Evolutionary conservation across 345 rosid species (phyloP).

Genomic region (Lepidium didymum): DNA sequence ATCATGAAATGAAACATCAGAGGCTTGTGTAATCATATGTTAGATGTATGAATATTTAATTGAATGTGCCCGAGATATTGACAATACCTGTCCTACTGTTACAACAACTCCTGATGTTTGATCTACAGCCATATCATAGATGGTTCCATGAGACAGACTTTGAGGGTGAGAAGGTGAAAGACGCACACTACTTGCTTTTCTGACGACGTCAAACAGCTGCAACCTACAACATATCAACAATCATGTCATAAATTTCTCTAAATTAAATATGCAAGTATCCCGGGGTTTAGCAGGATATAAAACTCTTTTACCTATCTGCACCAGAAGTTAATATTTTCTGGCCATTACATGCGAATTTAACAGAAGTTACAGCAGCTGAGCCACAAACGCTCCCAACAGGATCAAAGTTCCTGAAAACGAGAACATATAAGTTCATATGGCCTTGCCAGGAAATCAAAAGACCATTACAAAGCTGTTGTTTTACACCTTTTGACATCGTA

Average conservation of each 20-base stretch:
- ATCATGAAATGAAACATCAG: slow-evolving; percentile 2
- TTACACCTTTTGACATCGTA: slow-evolving; percentile 64
- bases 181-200: slow-evolving; percentile 30
- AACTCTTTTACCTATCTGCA: slow-evolving; percentile 55
- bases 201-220: slow-evolving; percentile 48
- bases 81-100: slow-evolving; percentile 75
- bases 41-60: not conserved
- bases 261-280: not conserved
- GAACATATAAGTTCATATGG: slow-evolving; percentile 18
- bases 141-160: slow-evolving; percentile 66
- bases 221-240: slow-evolving; percentile 36
- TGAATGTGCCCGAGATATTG: not conserved
- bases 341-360: slow-evolving; percentile 51
- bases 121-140: slow-evolving; percentile 78
- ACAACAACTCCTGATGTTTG: slow-evolving; percentile 51
- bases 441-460: slow-evolving; percentile 9
- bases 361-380: slow-evolving; percentile 73
- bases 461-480: not conserved
- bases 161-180: slow-evolving; percentile 54
- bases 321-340: slow-evolving; percentile 64
- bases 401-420: slow-evolving; percentile 60
- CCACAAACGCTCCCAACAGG: slow-evolving; percentile 51
- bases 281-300: not conserved
- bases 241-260: not conserved
- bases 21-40: not conserved